Conservation (phyloP, 2,329 filamentous ascomycete species). For the Fusarium anguioides region DNA sequence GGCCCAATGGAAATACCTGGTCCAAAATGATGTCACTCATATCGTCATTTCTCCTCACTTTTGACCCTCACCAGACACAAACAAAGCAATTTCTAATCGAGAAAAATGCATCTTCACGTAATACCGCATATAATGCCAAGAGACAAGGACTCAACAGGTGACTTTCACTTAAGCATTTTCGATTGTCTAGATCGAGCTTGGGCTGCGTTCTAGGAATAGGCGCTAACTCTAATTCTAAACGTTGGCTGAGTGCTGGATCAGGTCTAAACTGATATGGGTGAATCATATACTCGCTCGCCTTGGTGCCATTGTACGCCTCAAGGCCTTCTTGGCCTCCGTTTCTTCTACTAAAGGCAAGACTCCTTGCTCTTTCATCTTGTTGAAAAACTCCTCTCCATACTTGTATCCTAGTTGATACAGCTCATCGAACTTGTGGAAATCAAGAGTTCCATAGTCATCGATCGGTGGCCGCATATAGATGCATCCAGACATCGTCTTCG, state of each 20-base stretch:
- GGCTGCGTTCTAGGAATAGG: neutral
- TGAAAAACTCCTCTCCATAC: constrained; percentile 84
- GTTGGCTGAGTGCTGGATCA: neutral
- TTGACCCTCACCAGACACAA: neutral
- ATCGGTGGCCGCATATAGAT: constrained; percentile 97
- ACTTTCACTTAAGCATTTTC: neutral
- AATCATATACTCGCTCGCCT: constrained; percentile 78
- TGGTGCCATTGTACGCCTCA: constrained; percentile 83
- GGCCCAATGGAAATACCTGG: constrained; percentile 2
- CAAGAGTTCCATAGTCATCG: constrained; percentile 91
- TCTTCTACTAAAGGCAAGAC: constrained; percentile 76
- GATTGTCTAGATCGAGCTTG: constrained; percentile 2
- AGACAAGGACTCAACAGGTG: constrained; percentile 1
- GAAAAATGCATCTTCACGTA: constrained; percentile 19
- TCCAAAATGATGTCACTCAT: constrained; percentile 42
- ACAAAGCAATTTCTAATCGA: constrained; percentile 15
- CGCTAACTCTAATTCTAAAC: constrained; percentile 2
- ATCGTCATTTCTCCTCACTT: constrained; percentile 27
- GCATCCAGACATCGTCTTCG: constrained; percentile 90
- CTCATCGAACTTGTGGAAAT: constrained; percentile 98
- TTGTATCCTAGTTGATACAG: constrained; percentile 90
- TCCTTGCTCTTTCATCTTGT: constrained; percentile 80
- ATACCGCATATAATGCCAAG: constrained; percentile 12
- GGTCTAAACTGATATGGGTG: neutral
- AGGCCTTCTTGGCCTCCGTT: constrained; percentile 79